These are phyloP conservation scores for Diaporthe sp. DNA, from an alignment of 2,329 filamentous ascomycete species.

Conservation along the genomic window DNA sequence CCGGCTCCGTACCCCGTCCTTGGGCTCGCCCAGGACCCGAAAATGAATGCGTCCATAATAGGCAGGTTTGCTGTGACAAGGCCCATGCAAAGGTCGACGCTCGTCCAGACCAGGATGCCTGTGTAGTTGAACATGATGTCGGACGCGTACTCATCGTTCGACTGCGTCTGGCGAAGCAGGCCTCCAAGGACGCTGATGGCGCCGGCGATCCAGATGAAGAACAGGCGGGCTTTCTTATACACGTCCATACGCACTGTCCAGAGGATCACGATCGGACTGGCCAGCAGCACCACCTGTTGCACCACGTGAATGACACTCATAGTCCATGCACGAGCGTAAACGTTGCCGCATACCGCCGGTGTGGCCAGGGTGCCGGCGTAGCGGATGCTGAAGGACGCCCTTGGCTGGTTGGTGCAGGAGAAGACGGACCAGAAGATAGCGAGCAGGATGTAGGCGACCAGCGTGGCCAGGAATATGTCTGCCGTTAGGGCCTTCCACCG, in stretches of 20 bases:
- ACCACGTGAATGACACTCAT: conserved; percentile 50
- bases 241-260: conserved; percentile 49
- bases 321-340: conserved; percentile 41
- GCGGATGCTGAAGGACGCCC: conserved; percentile 43
- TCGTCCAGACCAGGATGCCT: conserved; percentile 45
- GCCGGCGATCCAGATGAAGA: conserved; percentile 49
- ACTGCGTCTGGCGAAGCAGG: conserved; percentile 46
- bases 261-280: conserved; percentile 49
- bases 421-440: conserved; percentile 43
- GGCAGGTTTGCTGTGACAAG: conserved; percentile 49
- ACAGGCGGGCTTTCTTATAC: conserved; percentile 47
- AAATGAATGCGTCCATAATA: conserved; percentile 45
- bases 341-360: conserved; percentile 13
- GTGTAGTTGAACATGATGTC: conserved; percentile 43
- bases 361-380: conserved; percentile 29
- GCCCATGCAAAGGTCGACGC: conserved; percentile 48
- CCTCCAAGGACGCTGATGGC: conserved; percentile 28
- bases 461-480: conserved; percentile 47
- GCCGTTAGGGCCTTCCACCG: conserved; percentile 47
- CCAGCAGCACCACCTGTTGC: conserved; percentile 49
- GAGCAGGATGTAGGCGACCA: conserved; percentile 45
- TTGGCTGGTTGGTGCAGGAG: conserved; percentile 1
- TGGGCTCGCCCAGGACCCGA: conserved; percentile 39
- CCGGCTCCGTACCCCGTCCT: conserved; percentile 11
- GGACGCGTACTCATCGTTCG: conserved; percentile 20